Percentiles rank a stretch among this genome's conserved stretches.
These are phyloP conservation scores for Diaporthe citriasiana DNA, from an alignment of 2,329 filamentous ascomycete genomes.

Conservation along the genomic window DNA sequence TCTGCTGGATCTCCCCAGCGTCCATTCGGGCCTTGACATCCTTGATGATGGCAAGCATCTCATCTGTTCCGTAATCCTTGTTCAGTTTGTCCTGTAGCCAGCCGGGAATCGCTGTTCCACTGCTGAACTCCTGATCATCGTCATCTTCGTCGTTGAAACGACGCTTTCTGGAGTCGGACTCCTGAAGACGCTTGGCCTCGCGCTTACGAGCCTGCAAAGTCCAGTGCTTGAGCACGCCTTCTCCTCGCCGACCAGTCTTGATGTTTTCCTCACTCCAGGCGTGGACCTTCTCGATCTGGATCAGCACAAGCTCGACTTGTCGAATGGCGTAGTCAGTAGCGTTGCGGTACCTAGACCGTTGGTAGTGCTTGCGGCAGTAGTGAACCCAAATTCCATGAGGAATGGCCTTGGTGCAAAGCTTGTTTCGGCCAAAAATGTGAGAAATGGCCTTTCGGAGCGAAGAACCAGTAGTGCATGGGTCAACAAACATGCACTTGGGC, in stretches of 20 bases:
- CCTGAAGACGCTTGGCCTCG: slow-evolving; percentile 68
- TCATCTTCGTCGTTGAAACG: slow-evolving; percentile 47
- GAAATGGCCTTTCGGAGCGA: slow-evolving; percentile 82
- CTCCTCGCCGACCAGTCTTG: slow-evolving; percentile 35
- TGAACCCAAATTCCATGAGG: slow-evolving; percentile 80
- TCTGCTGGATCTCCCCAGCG: slow-evolving; percentile 57
- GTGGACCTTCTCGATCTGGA: slow-evolving; percentile 74
- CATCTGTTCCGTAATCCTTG: slow-evolving; percentile 61
- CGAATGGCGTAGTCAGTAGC: slow-evolving; percentile 70
- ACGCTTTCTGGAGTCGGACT: slow-evolving; percentile 49
- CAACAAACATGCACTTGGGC: slow-evolving; percentile 67
- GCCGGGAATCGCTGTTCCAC: slow-evolving; percentile 59
- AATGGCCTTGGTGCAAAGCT: slow-evolving; percentile 79
- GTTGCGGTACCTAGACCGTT: slow-evolving; percentile 80
- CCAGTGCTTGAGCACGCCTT: slow-evolving; percentile 70
- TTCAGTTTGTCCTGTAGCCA: slow-evolving; percentile 65
- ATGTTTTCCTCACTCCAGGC: slow-evolving; percentile 70
- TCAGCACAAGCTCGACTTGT: slow-evolving; percentile 74
- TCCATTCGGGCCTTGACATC: slow-evolving; percentile 62
- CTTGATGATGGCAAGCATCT: slow-evolving; percentile 63
- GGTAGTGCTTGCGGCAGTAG: slow-evolving; percentile 87
- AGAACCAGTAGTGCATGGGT: slow-evolving; percentile 71
- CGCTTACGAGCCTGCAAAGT: slow-evolving; percentile 74
- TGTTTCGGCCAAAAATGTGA: slow-evolving; percentile 87
- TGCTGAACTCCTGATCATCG: slow-evolving; percentile 52